Conservation (phyloP, 768 basidiomycete species). For the Plicaturopsis crispa region DNA sequence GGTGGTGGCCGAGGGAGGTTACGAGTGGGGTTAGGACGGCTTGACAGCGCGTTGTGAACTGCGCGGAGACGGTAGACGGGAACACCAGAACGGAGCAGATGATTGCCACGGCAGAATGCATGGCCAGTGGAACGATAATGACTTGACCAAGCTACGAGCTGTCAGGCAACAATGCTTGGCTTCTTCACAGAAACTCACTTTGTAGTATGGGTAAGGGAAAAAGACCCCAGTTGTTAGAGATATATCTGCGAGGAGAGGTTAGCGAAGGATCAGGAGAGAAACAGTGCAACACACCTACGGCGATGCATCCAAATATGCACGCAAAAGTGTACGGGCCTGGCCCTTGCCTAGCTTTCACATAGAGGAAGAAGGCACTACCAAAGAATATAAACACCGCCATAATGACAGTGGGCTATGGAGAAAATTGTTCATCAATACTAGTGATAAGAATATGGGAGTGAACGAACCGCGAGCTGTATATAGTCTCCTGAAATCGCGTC, state of each 20-base stretch:
- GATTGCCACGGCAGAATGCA: slow-evolving; percentile 54
- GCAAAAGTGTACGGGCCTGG: slow-evolving; percentile 59
- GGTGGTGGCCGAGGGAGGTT: slow-evolving; percentile 37
- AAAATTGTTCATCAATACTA: too few species aligned
- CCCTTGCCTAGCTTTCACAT: slow-evolving; percentile 49
- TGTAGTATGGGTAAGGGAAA: slow-evolving; percentile 61
- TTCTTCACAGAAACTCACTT: slow-evolving; percentile 17
- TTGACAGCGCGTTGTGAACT: slow-evolving; percentile 45
- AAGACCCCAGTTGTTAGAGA: slow-evolving; percentile 47
- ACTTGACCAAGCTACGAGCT: slow-evolving; percentile 34
- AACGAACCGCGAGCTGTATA: slow-evolving; percentile 39
- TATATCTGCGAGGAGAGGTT: slow-evolving; percentile 37
- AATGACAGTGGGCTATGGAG: slow-evolving; percentile 47
- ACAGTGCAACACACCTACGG: slow-evolving; percentile 31
- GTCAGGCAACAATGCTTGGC: not conserved
- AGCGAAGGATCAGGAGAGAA: slow-evolving; percentile 2
- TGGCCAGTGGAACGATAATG: slow-evolving; percentile 48
- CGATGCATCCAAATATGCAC: slow-evolving; percentile 50
- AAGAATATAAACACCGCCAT: slow-evolving; percentile 56
- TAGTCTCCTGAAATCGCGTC: slow-evolving; percentile 44
- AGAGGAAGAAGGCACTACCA: slow-evolving; percentile 50
- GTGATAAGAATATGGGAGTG: too few species aligned
- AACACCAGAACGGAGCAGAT: slow-evolving; percentile 47
- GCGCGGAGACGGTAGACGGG: slow-evolving; percentile 53
- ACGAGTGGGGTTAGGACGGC: slow-evolving; percentile 41